These are phyloP conservation scores for Angophora floribunda DNA, from an alignment of 345 rosid species.

Conservation along the genomic window DNA sequence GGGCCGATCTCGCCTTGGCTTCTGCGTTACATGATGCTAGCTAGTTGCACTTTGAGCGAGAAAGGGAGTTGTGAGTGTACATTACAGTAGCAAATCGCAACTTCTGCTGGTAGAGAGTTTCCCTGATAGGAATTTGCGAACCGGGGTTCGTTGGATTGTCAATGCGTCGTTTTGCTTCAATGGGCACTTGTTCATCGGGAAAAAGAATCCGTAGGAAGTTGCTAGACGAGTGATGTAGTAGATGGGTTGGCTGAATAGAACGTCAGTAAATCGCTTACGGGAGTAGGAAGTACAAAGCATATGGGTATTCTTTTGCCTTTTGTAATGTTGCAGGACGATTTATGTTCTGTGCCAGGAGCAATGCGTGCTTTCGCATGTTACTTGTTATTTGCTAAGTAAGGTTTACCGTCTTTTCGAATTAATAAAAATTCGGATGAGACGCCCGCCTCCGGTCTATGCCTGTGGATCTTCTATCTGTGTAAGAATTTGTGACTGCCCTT, in stretches of 20 bases:
- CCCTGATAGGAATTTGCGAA: not conserved
- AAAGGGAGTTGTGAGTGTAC: not conserved
- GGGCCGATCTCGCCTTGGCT: not conserved
- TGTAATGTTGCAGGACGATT: not conserved
- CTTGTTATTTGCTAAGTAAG: not conserved
- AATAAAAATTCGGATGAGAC: not conserved
- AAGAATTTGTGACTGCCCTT: not conserved
- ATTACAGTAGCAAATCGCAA: too few species aligned
- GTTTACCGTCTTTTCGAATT: not conserved
- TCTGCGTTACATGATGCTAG: not conserved
- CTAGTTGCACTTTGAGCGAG: not conserved
- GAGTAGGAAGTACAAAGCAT: rapidly evolving
- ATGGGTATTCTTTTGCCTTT: not conserved
- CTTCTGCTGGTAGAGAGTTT: not conserved
- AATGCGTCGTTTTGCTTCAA: not conserved
- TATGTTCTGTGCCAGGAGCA: not conserved
- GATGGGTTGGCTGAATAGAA: not conserved
- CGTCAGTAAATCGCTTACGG: not conserved
- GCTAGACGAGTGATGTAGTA: rapidly evolving
- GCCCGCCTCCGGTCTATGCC: not conserved
- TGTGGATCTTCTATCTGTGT: not conserved
- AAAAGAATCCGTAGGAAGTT: not conserved
- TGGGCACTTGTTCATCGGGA: not conserved
- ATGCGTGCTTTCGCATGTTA: not conserved
- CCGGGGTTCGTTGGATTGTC: not conserved